Conservation (phyloP, 2,329 filamentous ascomycete genomes). For the Botrytis tulipae region DNA sequence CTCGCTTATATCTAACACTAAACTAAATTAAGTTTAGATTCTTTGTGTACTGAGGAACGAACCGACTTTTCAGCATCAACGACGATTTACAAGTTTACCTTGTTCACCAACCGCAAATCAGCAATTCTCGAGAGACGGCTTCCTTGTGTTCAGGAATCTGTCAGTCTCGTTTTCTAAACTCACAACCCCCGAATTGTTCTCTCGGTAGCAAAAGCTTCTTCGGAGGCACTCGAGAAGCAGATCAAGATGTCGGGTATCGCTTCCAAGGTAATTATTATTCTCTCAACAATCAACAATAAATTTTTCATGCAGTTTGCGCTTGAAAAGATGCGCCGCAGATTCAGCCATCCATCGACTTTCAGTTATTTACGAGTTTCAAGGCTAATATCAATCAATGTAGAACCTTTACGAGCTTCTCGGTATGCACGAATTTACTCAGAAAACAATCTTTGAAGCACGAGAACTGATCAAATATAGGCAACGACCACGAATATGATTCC, state of each 20-base stretch:
- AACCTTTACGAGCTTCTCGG: slow-evolving; percentile 98
- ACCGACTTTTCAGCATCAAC: slow-evolving; percentile 21
- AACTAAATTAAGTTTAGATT: slow-evolving; percentile 19
- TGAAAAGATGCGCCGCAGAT: slow-evolving; percentile 22
- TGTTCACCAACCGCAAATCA: slow-evolving; percentile 22
- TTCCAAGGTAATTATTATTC: slow-evolving; percentile 39
- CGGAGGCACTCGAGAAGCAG: slow-evolving; percentile 40
- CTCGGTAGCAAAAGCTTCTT: slow-evolving; percentile 42
- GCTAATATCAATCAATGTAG: slow-evolving; percentile 53
- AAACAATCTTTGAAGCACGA: slow-evolving; percentile 30
- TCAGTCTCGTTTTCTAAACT: slow-evolving; percentile 37
- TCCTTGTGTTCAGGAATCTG: slow-evolving; percentile 40
- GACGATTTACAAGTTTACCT: slow-evolving; percentile 20
- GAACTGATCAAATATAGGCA: slow-evolving; percentile 43
- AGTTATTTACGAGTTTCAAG: slow-evolving; percentile 23
- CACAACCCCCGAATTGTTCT: slow-evolving; percentile 38
- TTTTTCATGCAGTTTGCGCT: slow-evolving; percentile 22
- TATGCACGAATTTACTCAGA: slow-evolving; percentile 49
- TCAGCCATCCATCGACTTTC: slow-evolving; percentile 8
- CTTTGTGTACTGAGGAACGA: slow-evolving; percentile 19
- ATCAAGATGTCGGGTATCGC: slow-evolving; percentile 42
- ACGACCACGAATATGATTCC: slow-evolving; percentile 62
- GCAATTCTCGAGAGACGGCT: slow-evolving; percentile 40
- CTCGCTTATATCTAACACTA: slow-evolving; percentile 19
- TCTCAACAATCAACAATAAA: slow-evolving; percentile 1